Evolutionary conservation across 2,329 filamentous ascomycete genomes (phyloP), one percentile per base, ranked within the genome.

Genomic region (Ramularia collo-cygni): DNA sequence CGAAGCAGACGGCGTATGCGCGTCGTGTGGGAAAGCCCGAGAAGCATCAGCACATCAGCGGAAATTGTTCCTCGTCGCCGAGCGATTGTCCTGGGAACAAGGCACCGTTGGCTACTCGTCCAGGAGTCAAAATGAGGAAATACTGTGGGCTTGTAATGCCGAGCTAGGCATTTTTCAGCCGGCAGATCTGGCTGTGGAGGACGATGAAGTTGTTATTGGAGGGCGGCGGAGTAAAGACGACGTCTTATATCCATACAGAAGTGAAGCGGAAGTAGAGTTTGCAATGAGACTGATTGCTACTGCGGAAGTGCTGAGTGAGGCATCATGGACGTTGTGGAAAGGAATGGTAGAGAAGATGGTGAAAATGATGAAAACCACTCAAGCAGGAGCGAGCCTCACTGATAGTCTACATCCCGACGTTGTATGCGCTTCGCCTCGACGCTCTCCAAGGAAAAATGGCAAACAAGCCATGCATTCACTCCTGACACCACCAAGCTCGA

Each of bases 61-160:
- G 24, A 53, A 53, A 41, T 37, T 53, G n/a, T 53, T 47, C 24
- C 46, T 51, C 8, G 48, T 50, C 4, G 46, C 50, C 14, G 48
- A 53, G 28, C 38, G 50, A 17, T 34, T 51, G 15, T 46, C 43
- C 8, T 50, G 48, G 46, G 39, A 40, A 8, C 12, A 21, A 3
- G 38, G 40, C 2, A 39, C 16, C 8, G 46, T 37, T 4, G 40
- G 43, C 19, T 27, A 21, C 18, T 38, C 46, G 35, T 37, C 44
- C 24, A 46, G 48, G 32, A 42, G 34, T 19, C 38, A 44, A 32
- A 51, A 51, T 27, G 48, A 51, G 35, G 35, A 51, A 15, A 40
- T 42, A 9, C 29, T 47, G 12, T 51, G 48, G 48, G 42, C 44
- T 9, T 43, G 45, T 15, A 53, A 53, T 37, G 47, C 41, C 17